A percentile compares a stretch with the other conserved stretches of the same genome.
These are phyloP conservation scores for Marchantia polymorpha DNA, from an alignment of 225 moss, liverwort and hornwort species.

Conservation along the genomic window DNA sequence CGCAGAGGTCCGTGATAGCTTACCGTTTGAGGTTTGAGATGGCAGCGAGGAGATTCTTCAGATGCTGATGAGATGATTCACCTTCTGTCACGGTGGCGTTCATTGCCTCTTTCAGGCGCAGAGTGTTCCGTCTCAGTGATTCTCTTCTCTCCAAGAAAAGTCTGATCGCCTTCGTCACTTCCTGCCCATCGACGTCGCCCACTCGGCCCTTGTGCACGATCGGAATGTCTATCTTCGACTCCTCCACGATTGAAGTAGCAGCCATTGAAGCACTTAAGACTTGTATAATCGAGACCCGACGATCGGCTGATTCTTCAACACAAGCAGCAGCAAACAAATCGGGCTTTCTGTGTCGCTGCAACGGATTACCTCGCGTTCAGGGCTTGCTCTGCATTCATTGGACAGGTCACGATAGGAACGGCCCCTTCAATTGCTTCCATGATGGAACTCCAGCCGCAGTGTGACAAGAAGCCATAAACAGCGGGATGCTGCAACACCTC, in stretches of 20 bases:
- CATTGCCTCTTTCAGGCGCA: neutral
- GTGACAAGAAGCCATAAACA: conserved; percentile 33
- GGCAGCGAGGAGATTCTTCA: neutral
- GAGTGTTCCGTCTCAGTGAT: neutral
- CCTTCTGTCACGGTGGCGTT: neutral
- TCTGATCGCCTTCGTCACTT: neutral
- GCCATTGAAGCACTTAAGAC: neutral
- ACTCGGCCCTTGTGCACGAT: neutral
- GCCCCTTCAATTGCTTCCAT: conserved; percentile 32
- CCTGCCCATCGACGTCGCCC: neutral
- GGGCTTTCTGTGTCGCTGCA: neutral
- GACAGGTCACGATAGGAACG: conserved; percentile 38
- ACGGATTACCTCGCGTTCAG: conserved; percentile 26
- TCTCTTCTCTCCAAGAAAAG: conserved; percentile 5
- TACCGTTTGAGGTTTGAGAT: neutral
- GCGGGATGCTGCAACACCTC: conserved; percentile 31
- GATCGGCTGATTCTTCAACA: neutral
- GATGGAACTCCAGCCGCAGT: conserved; percentile 45
- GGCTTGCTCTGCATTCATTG: conserved; percentile 38
- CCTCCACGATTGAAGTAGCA: conserved; percentile 7
- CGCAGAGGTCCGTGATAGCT: too few species aligned
- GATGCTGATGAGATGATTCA: neutral
- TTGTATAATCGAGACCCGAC: neutral
- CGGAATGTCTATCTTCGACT: neutral
- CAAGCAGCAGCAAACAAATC: neutral